These are phyloP conservation scores for Citrullus colocynthis DNA, from an alignment of 306 rosid species.

Conservation along the genomic window DNA sequence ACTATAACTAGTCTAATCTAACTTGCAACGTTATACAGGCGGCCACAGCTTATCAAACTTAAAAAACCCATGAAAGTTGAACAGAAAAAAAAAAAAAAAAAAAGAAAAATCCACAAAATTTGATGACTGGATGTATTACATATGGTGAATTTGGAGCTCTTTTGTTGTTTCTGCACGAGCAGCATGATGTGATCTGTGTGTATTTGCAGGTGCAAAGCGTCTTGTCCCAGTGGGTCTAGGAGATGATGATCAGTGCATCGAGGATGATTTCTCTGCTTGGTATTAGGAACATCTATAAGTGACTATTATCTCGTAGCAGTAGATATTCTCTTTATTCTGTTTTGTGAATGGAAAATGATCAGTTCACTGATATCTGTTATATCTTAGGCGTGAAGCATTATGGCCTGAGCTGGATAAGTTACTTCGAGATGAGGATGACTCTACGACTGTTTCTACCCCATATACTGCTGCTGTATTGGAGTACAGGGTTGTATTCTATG, in stretches of 20 bases:
- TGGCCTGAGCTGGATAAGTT: conserved; percentile 89
- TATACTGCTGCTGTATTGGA: conserved; percentile 54
- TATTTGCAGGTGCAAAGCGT: conserved; percentile 70
- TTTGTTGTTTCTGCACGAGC: neutral
- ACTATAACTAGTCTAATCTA: neutral
- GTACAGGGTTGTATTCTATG: conserved; percentile 40
- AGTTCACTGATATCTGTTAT: conserved; percentile 12
- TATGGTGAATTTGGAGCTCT: neutral
- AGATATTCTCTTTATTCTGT: neutral
- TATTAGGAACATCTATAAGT: conserved; percentile 23
- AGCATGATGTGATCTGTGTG: conserved; percentile 1
- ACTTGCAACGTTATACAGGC: neutral
- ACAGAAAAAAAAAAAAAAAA: neutral
- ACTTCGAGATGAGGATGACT: conserved; percentile 56
- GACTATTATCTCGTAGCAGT: conserved; percentile 6
- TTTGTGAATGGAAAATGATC: neutral
- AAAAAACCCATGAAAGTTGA: neutral
- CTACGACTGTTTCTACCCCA: conserved; percentile 41
- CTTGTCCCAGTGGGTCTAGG: conserved; percentile 83
- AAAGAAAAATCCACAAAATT: neutral
- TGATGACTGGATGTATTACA: neutral
- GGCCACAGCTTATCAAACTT: neutral
- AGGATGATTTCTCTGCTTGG: conserved; percentile 97
- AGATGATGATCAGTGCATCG: conserved; percentile 98
- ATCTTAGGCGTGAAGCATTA: conserved; percentile 67